Percentiles rank a stretch among this genome's conserved stretches.
Conservation (phyloP, 768 basidiomycete genomes). For the Vararia minispora region DNA sequence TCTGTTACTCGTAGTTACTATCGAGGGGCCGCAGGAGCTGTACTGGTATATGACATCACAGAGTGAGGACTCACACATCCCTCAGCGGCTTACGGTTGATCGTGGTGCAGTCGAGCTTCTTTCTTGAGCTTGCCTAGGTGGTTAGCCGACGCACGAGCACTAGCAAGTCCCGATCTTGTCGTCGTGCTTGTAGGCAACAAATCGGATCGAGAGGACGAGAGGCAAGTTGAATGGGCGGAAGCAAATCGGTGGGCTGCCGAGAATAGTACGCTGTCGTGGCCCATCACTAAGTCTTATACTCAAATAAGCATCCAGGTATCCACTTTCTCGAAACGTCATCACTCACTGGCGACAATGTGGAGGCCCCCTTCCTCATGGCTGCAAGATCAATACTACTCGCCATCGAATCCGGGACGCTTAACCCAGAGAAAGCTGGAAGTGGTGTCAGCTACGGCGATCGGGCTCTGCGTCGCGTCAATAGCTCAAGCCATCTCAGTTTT, state of each 20-base stretch:
- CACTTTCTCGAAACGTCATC: slow-evolving; percentile 94
- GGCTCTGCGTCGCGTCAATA: slow-evolving; percentile 81
- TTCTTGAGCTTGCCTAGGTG: slow-evolving; percentile 78
- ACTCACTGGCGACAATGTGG: slow-evolving; percentile 84
- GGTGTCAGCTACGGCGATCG: slow-evolving; percentile 97
- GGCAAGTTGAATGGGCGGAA: slow-evolving; percentile 94
- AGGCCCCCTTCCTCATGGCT: slow-evolving; percentile 83
- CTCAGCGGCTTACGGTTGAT: slow-evolving; percentile 11
- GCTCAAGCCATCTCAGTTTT: slow-evolving; percentile 82
- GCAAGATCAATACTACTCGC: slow-evolving; percentile 82
- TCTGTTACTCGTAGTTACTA: slow-evolving; percentile 95
- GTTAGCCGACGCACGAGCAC: slow-evolving; percentile 87
- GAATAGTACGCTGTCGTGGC: slow-evolving; percentile 48
- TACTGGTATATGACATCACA: slow-evolving; percentile 91
- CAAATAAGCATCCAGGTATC: slow-evolving; percentile 42
- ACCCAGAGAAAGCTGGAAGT: slow-evolving; percentile 90
- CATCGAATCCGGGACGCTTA: slow-evolving; percentile 82
- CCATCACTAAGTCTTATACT: not conserved
- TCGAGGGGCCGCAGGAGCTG: slow-evolving; percentile 84
- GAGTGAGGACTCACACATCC: slow-evolving; percentile 38
- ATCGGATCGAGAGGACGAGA: slow-evolving; percentile 85
- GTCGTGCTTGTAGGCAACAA: slow-evolving; percentile 92
- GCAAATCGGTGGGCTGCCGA: slow-evolving; percentile 94
- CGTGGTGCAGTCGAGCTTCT: slow-evolving; percentile 62
- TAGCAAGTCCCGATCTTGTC: slow-evolving; percentile 87